Conservation (phyloP, 1,139 yeast species). For the Geotrichum fermentans region DNA sequence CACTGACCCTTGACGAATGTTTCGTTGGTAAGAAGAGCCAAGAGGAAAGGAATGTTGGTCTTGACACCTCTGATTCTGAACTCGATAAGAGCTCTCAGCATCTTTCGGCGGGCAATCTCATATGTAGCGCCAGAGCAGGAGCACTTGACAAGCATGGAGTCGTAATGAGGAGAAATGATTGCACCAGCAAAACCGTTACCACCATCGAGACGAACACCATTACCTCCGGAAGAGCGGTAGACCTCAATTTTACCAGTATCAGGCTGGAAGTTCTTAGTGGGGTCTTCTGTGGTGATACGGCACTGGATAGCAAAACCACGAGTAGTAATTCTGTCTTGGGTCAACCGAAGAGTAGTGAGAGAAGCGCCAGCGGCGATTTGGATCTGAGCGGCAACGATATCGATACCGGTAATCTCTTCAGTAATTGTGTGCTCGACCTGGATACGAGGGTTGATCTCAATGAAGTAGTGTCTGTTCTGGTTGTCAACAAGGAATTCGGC, state of each 20-base stretch:
- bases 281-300: constrained; percentile 98
- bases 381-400: constrained; percentile 95
- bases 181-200: constrained; percentile 99
- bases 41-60: constrained; percentile 92
- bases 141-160: constrained; percentile 97
- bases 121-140: constrained; percentile 93
- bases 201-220: constrained; percentile 97
- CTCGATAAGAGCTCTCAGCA: constrained; percentile 93
- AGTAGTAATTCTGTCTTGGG: constrained; percentile 90
- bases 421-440: constrained; percentile 99
- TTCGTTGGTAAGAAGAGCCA: constrained; percentile 87
- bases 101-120: constrained; percentile 94
- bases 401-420: constrained; percentile 98
- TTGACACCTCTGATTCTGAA: constrained; percentile 98
- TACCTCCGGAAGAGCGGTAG: constrained; percentile 98
- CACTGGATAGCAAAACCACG: constrained; percentile 99
- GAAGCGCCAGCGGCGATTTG: constrained; percentile 99
- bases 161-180: constrained; percentile 94
- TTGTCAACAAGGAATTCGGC: constrained; percentile 94
- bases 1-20: constrained; percentile 81
- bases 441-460: constrained; percentile 97
- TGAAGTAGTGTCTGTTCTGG: constrained; percentile 93
- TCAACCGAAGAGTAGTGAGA: constrained; percentile 78
- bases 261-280: constrained; percentile 93
- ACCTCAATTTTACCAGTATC: constrained; percentile 98